Conservation (phyloP, 768 basidiomycete species). For the Calvatia gigantea region DNA sequence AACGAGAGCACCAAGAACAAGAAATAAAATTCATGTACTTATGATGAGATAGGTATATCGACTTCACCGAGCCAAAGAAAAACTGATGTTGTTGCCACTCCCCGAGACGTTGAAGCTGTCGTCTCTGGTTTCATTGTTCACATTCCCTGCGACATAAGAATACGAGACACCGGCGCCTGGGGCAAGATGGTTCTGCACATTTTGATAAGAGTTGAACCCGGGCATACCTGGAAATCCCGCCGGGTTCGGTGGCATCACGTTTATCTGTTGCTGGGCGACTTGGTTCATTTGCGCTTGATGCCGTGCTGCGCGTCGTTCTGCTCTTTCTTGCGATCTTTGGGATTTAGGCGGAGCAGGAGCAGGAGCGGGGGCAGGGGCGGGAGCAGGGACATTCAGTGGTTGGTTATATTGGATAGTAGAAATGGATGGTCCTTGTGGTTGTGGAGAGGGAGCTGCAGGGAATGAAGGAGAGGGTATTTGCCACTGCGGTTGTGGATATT, state of each 20-base stretch:
- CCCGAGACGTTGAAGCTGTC: conserved; percentile 2
- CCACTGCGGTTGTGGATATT: not conserved
- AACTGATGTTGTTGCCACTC: not conserved
- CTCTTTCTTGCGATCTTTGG: not conserved
- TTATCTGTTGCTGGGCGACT: not conserved
- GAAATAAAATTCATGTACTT: too few species aligned
- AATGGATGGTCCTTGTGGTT: too few species aligned
- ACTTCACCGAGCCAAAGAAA: not conserved
- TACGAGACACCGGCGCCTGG: not conserved
- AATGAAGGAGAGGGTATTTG: too few species aligned
- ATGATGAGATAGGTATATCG: not conserved
- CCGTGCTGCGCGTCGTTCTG: not conserved
- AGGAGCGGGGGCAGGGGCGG: too few species aligned
- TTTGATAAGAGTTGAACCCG: not conserved
- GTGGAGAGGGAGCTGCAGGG: too few species aligned
- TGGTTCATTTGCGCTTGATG: not conserved
- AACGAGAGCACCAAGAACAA: not conserved
- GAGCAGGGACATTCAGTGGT: too few species aligned
- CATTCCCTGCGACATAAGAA: not conserved
- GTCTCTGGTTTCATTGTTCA: not conserved
- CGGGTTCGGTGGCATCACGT: not conserved
- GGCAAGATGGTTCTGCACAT: not conserved
- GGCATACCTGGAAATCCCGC: not conserved
- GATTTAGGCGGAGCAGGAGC: not conserved
- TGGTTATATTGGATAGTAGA: too few species aligned